These are phyloP conservation scores for Kregervanrija fluxuum DNA, from an alignment of 805 yeast genomes.

Conservation along the genomic window DNA sequence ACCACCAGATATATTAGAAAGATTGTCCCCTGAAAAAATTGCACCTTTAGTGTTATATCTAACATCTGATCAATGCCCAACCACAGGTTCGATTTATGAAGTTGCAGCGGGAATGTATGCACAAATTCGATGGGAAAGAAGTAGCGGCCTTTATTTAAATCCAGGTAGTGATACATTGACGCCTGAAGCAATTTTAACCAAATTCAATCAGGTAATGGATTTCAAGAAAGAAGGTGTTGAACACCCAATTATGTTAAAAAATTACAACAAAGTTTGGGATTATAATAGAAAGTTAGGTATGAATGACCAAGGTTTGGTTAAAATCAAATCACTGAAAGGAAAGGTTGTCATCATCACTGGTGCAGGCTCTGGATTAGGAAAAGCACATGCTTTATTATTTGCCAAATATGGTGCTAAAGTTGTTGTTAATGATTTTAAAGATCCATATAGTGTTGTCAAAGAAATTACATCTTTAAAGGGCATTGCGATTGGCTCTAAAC, in stretches of 20 bases:
- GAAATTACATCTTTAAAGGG: conserved; percentile 66
- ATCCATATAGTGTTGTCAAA: conserved; percentile 65
- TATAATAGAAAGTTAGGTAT: conserved; percentile 46
- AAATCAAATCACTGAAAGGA: conserved; percentile 56
- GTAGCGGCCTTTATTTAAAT: conserved; percentile 77
- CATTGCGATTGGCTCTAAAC: conserved; percentile 73
- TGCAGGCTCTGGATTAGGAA: conserved; percentile 92
- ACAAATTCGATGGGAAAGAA: conserved; percentile 92
- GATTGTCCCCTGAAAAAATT: conserved; percentile 77
- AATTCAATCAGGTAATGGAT: conserved; percentile 55
- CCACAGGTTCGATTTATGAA: conserved; percentile 77
- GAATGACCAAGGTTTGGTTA: conserved; percentile 43
- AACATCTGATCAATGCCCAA: conserved; percentile 54
- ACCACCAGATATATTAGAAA: conserved; percentile 78
- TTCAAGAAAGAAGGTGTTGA: conserved; percentile 54
- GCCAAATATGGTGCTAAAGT: conserved; percentile 93
- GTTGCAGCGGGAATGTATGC: conserved; percentile 92
- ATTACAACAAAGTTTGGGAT: conserved; percentile 56
- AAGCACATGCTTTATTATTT: conserved; percentile 76
- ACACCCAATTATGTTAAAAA: conserved; percentile 67
- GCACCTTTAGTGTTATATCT: conserved; percentile 87
- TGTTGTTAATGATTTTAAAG: conserved; percentile 83
- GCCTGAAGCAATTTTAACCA: conserved; percentile 73
- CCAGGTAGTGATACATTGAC: conserved; percentile 64
- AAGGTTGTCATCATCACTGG: conserved; percentile 92